A percentile compares a stretch with the other conserved stretches of the same genome.
Conservation (phyloP, 2,329 filamentous ascomycete genomes). For the Penicillium brevicompactum region DNA sequence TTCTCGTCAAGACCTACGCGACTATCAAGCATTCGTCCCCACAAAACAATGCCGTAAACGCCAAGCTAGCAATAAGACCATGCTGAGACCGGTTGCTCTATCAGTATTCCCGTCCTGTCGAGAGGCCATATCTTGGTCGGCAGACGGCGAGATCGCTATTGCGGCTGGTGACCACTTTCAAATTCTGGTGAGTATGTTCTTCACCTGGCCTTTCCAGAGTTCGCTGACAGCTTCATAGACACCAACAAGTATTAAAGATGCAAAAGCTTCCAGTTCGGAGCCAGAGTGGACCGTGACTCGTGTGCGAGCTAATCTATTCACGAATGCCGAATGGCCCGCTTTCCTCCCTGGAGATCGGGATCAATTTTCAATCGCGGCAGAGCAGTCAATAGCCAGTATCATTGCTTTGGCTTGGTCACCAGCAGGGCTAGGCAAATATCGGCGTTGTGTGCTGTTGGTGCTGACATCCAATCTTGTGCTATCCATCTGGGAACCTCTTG, state of each 20-base stretch:
- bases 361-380: constrained; percentile 60
- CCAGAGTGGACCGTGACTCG: constrained; percentile 40
- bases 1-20: not conserved
- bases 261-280: constrained; percentile 4
- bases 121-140: constrained; percentile 61
- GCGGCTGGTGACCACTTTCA: constrained; percentile 59
- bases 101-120: constrained; percentile 54
- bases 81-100: constrained; percentile 39
- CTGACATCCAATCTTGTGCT: constrained; percentile 60
- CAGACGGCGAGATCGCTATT: constrained; percentile 60
- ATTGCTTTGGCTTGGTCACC: constrained; percentile 59
- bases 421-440: constrained; percentile 56
- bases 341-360: constrained; percentile 50
- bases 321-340: constrained; percentile 51
- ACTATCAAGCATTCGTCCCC: not conserved
- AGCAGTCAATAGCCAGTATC: constrained; percentile 57
- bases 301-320: constrained; percentile 56
- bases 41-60: not conserved
- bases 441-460: constrained; percentile 57
- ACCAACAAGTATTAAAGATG: constrained; percentile 21
- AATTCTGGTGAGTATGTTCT: constrained; percentile 47
- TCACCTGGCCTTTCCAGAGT: constrained; percentile 5
- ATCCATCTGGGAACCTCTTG: constrained; percentile 57
- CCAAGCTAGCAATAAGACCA: constrained; percentile 10
- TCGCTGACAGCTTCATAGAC: constrained; percentile 11